Evolutionary conservation across 2,329 filamentous ascomycete species (phyloP), one percentile per base, ranked within the genome.

Genomic region (Laburnicola sp.): DNA sequence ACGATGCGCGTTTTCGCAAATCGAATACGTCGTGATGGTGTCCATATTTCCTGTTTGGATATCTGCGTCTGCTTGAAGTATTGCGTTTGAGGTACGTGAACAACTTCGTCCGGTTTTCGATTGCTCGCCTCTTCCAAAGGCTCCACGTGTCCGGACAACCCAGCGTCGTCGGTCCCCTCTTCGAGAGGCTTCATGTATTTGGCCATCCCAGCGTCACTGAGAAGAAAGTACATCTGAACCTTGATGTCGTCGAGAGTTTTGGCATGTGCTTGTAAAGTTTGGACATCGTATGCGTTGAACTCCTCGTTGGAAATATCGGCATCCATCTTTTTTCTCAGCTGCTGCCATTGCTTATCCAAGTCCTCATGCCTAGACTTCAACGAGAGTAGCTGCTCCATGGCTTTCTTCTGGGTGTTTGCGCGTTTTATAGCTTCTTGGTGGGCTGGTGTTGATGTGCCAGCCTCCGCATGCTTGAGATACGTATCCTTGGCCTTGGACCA

Each of bases 61-160:
- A 63, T 45, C 28, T 73, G 70, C 6, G 64, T 71, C 36, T 66
- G 64, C 45, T 64, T 71, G 6, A 65, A 54, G 35, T 63, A 70
- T 51, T 73, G 69, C 11, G 70, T 73, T 46, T 70, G 69, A 5
- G 64, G 62, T 16, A 68, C 56, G 45, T 59, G 55, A 37, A 54
- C 54, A 5, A 57, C 52, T 6, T 45, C 23, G 2, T 21, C 27
- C n/a, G 39, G 28, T n/a, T 54, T 62, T 4, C 25, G n/a, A 21
- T 48, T 56, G 21, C 61, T 55, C 2, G 57, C 26, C 25, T 59
- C 62, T 7, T 50, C 30, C 2, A 38, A 32, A 21, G 45, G n/a
- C 9, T 53, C 47, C 16, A 48, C 11, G 40, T 60, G 62, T 16
- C 56, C 51, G 26, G 62, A 51, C 36, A 72, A 57, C 6, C 62